Percentiles rank a stretch among this genome's conserved stretches.
phyloP scores from a whole-genome alignment of 805 yeast species.

The Kuraishia floccosa region DNA sequence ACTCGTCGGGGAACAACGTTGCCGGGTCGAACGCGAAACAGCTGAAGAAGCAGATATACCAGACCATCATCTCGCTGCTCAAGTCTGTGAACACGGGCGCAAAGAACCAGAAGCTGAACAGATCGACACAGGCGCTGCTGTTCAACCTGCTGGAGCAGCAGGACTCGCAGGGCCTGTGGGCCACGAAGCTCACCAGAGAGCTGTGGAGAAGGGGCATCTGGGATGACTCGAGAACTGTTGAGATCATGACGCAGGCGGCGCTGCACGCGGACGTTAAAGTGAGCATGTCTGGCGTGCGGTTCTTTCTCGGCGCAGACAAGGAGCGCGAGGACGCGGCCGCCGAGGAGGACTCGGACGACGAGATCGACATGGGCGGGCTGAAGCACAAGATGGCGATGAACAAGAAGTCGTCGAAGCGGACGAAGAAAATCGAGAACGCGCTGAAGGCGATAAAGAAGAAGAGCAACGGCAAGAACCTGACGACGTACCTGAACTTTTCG shows the following conservation, averaged over 20 bases:
- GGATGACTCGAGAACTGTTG: conserved; percentile 97
- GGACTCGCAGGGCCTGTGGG: conserved; percentile 81
- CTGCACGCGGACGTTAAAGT: conserved; percentile 81
- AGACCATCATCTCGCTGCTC: conserved; percentile 64
- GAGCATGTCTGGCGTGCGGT: conserved; percentile 78
- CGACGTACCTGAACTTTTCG: conserved; percentile 76
- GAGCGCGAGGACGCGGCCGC: conserved; percentile 81
- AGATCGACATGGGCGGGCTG: conserved; percentile 58
- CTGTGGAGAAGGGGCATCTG: conserved; percentile 97
- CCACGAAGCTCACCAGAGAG: conserved; percentile 88
- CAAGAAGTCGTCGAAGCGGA: conserved; percentile 72
- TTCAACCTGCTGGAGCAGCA: conserved; percentile 79
- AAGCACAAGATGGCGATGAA: conserved; percentile 77
- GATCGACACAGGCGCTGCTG: conserved; percentile 83
- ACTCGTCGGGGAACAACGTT: conserved; percentile 35
- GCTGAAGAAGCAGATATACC: conserved; percentile 72
- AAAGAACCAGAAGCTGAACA: conserved; percentile 80
- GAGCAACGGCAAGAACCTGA: conserved; percentile 39
- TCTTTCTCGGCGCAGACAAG: conserved; percentile 91
- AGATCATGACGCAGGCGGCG: conserved; percentile 94
- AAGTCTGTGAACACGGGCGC: conserved; percentile 82
- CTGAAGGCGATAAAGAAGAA: conserved; percentile 59
- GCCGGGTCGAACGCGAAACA: conserved; percentile 63
- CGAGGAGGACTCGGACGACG: conserved; percentile 63
- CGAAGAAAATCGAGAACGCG: conserved; percentile 70